A percentile compares a stretch with the other conserved stretches of the same genome.
Evolutionary conservation across 108 stramenopile genomes (phyloP).

Genomic region (Mediolabrus comicus): DNA sequence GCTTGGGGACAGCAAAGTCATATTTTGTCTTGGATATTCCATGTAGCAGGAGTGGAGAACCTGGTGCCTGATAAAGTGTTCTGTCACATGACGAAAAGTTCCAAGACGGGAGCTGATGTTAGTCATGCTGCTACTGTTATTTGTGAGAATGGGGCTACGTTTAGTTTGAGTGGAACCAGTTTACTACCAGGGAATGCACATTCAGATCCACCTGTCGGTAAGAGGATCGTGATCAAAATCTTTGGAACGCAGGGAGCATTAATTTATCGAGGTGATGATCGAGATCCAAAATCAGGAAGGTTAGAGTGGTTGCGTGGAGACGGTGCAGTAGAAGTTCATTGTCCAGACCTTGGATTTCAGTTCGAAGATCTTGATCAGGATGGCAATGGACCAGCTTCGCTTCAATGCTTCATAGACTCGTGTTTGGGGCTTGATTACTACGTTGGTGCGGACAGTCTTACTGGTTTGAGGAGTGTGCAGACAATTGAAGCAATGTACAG

Average conservation of each 20-base stretch:
- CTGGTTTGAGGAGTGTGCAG: constrained; percentile 56
- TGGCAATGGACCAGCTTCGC: constrained; percentile 60
- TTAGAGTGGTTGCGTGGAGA: constrained; percentile 49
- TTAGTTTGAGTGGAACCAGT: constrained; percentile 61
- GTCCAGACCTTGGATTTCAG: constrained; percentile 49
- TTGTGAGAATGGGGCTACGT: constrained; percentile 47
- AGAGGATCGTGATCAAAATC: constrained; percentile 55
- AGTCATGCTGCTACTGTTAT: constrained; percentile 61
- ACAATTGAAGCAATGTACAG: constrained; percentile 72
- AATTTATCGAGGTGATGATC: constrained; percentile 50
- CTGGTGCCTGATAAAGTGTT: constrained; percentile 48
- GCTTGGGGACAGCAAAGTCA: constrained; percentile 73
- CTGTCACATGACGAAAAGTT: constrained; percentile 55
- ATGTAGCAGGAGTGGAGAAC: constrained; percentile 37
- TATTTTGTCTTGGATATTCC: constrained; percentile 65
- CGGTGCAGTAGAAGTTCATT: constrained; percentile 37
- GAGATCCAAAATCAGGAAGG: constrained; percentile 50
- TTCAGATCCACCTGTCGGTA: constrained; percentile 61
- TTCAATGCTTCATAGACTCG: constrained; percentile 56
- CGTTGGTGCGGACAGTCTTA: constrained; percentile 52
- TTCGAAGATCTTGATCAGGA: constrained; percentile 65
- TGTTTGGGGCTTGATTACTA: constrained; percentile 51
- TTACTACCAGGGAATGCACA: constrained; percentile 69
- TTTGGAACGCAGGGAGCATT: constrained; percentile 56
- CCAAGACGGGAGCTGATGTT: constrained; percentile 64